Base-by-base conservation (phyloP, 495 filamentous ascomycete genomes). In the Penicillium steckii region DNA sequence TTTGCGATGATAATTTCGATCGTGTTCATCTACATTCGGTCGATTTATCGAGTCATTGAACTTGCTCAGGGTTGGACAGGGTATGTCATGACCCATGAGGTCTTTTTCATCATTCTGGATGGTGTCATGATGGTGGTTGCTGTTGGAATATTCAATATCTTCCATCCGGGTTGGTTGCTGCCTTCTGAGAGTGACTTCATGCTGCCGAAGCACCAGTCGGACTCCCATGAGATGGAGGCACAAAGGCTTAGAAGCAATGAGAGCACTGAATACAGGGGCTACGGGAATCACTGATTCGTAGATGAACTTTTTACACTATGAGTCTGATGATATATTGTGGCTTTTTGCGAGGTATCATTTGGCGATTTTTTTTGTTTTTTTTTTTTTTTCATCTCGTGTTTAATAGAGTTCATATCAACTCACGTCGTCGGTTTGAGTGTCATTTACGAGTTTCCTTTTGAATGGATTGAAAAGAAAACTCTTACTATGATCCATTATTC, bases 31-130 rank as follows among this genome's bases (percentile, higher is more conserved):
- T 79, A 77, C 53, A 63, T 76, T 8, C 69, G 82, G 41, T 78
- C 73, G 40, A 73, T 83, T 25, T 85, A 84, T 56, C 73, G 80
- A 30, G 76, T 77, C 5, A 64, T 84, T 21, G 82, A 85, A 66
- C 56, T 85, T 50, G 48, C 74, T 18, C 71, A 84, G 68, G 81
- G 82, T 4, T 84, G 82, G 82, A 41, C 45, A 0, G 82, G 82
- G 3, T 79, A 80, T 53, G 59, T 85, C 32, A 84, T 84, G 44
- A 79, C 79, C 5, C 72, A 74, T 13, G 74, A 85, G 56, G 46
- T 53, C 18, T 85, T 74, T 52, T 83, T 84, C 53, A 69, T 80
- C 44, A 74, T 60, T 8, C 64, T 85, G 0, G 82, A 85, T 62
- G 80, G 70, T 0, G 66, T 65, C 1, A 66, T 82, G 66, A 83